Conservation (phyloP, 2,329 filamentous ascomycete genomes). For the Fusarium keratoplasticum region DNA sequence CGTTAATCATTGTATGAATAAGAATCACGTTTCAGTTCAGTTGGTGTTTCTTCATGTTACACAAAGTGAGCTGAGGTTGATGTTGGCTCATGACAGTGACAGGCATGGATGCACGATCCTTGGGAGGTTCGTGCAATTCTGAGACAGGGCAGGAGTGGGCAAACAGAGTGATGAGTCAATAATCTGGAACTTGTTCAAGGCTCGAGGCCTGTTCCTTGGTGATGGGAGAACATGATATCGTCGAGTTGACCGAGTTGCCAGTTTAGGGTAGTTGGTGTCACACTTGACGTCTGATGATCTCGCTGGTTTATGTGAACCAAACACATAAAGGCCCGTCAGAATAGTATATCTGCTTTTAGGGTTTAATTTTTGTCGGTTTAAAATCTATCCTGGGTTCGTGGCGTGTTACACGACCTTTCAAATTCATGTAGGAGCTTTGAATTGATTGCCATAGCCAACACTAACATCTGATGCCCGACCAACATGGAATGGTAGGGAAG, state of each 20-base stretch:
- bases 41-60: not conserved
- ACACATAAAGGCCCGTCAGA: not conserved
- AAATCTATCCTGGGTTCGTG: not conserved
- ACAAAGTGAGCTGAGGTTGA: not conserved
- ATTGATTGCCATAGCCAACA: not conserved
- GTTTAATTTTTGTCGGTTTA: accelerated
- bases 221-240: not conserved
- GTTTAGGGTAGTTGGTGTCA: not conserved
- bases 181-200: not conserved
- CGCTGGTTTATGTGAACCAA: not conserved
- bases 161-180: not conserved
- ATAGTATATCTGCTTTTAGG: not conserved
- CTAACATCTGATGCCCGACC: not conserved
- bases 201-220: not conserved
- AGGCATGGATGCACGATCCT: not conserved
- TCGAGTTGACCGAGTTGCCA: not conserved
- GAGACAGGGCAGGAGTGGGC: not conserved
- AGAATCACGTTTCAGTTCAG: slow-evolving; percentile 35
- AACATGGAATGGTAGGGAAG: not conserved
- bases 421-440: not conserved
- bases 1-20: slow-evolving; percentile 46
- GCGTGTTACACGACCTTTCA: not conserved
- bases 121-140: not conserved
- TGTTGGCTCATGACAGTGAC: not conserved
- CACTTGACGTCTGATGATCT: not conserved